Percentiles rank a stretch among this genome's conserved stretches.
These are phyloP conservation scores for Melanopsichium pennsylvanicum DNA, from an alignment of 1,284 basidiomycete species.

Conservation along the genomic window DNA sequence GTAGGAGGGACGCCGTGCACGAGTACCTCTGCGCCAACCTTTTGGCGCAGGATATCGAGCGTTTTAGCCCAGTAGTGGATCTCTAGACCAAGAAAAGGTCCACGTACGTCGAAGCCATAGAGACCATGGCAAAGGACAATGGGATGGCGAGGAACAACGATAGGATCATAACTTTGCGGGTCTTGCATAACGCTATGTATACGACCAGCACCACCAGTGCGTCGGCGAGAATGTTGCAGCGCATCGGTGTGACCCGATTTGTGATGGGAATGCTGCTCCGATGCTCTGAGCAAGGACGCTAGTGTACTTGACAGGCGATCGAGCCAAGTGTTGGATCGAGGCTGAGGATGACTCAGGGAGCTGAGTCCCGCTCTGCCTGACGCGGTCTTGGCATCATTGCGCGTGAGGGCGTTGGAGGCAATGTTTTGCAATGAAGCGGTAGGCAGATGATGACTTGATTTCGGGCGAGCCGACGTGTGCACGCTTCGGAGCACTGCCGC, in stretches of 20 bases:
- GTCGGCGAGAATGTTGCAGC: slow-evolving; percentile 2
- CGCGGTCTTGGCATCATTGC: background rate
- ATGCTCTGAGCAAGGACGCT: slow-evolving; percentile 24
- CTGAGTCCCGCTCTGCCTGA: slow-evolving; percentile 13
- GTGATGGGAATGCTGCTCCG: slow-evolving; percentile 19
- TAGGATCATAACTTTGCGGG: slow-evolving; percentile 67
- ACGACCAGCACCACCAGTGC: slow-evolving; percentile 17
- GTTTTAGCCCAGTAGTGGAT: slow-evolving; percentile 96
- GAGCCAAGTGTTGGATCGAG: slow-evolving; percentile 29
- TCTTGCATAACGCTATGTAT: slow-evolving; percentile 54
- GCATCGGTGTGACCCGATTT: slow-evolving; percentile 5
- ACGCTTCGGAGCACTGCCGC: slow-evolving; percentile 26
- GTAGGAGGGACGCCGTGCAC: slow-evolving; percentile 96
- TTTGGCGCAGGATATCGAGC: slow-evolving; percentile 80
- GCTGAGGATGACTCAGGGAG: slow-evolving; percentile 29
- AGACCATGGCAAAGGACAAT: slow-evolving; percentile 89
- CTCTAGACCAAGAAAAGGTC: slow-evolving; percentile 74
- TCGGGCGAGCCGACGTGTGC: slow-evolving; percentile 22
- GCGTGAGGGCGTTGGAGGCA: background rate
- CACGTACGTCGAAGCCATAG: slow-evolving; percentile 90
- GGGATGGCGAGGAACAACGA: slow-evolving; percentile 82
- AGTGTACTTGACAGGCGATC: slow-evolving; percentile 28
- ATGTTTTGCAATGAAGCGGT: background rate
- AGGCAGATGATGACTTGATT: slow-evolving; percentile 4
- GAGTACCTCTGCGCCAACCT: slow-evolving; percentile 88